Evolutionary conservation across 257 asterid genomes (phyloP).

Genomic region (Salvia splendens): DNA sequence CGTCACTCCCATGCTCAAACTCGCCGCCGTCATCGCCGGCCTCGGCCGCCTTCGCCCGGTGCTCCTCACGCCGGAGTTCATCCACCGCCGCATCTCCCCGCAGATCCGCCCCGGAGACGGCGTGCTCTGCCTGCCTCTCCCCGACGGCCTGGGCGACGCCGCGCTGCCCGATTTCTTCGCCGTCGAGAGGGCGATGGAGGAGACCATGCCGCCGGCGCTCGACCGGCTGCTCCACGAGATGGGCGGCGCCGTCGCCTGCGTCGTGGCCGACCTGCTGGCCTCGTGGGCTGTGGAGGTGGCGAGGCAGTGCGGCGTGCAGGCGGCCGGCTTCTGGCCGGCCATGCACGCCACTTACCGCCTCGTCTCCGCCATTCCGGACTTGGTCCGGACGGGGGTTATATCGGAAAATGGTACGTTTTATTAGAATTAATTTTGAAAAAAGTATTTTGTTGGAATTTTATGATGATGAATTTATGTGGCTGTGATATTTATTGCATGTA

Average conservation of each 20-base stretch:
- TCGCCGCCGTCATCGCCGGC: slow-evolving; percentile 52
- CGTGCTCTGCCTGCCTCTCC: slow-evolving; percentile 43
- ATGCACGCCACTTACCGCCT: slow-evolving; percentile 66
- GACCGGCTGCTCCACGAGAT: slow-evolving; percentile 28
- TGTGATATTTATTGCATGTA: too few relatives aligned
- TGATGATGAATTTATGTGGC: too few relatives aligned
- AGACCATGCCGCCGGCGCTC: slow-evolving; percentile 53
- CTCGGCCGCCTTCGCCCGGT: slow-evolving; percentile 54
- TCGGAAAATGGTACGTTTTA: slow-evolving; percentile 54
- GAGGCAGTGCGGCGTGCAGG: slow-evolving; percentile 44
- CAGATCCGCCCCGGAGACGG: slow-evolving; percentile 34
- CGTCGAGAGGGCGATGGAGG: slow-evolving; percentile 74
- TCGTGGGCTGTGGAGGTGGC: slow-evolving; percentile 42
- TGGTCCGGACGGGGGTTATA: slow-evolving; percentile 51
- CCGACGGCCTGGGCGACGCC: slow-evolving; percentile 45
- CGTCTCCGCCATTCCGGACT: slow-evolving; percentile 56
- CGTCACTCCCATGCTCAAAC: slow-evolving; percentile 73
- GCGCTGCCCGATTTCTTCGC: slow-evolving; percentile 53
- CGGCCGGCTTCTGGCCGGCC: slow-evolving; percentile 87
- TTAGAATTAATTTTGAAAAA: too few relatives aligned
- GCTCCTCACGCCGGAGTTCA: slow-evolving; percentile 60
- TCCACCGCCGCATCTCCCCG: slow-evolving; percentile 53
- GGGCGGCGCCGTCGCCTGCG: slow-evolving; percentile 41
- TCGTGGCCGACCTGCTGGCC: too few relatives aligned
- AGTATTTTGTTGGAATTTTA: too few relatives aligned